Evolutionary conservation across 2,329 filamentous ascomycete species (phyloP), one percentile per base, ranked within the genome.

Genomic region (Fusarium pseudograminearum): DNA sequence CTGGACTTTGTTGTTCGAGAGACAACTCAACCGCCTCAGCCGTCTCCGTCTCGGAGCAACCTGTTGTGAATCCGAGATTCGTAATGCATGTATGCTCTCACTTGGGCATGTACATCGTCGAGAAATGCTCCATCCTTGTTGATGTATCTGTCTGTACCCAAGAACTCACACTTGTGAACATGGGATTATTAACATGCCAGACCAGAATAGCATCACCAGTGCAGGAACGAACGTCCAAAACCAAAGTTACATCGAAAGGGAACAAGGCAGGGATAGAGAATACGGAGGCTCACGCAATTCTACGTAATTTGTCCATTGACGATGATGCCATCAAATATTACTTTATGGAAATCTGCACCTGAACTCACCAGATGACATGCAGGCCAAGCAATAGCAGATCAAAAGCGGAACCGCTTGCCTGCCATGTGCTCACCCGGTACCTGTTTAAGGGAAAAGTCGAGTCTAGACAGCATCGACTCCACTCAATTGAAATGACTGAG

Each of bases 351-450:
- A 38, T 18, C 14, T 10, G n/a, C n/a, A 31, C 22, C 31, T 34
- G 47, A 46, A 56, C 42, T 57, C 34, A 26, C 5, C 20, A 41
- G 53, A 60, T 65, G 47, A 54, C 48, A 31, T 54, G 61, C 62
- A 66, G 38, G 31, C 44, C 53, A 24, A 42, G 40, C 40, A 60
- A 20, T 24, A 60, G 47, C 33, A 56, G 66, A 67, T 70, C 61
- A 56, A 57, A 63, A 70, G 31, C 48, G 62, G 61, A 70, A 55
- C 46, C 50, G 33, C 34, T 55, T 71, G 71, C 73, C 71, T 71
- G 69, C 73, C 71, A 74, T 75, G 69, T 74, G 73, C 71, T 65
- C 62, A 59, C 71, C 73, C 24, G 41, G 45, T 30, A 58, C 54
- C 38, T 59, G 42, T 38, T 64, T 60, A 42, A 61, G 44, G 33